These are phyloP conservation scores for Rhamnella rubrinervis DNA, from an alignment of 331 rosid species.

Conservation along the genomic window DNA sequence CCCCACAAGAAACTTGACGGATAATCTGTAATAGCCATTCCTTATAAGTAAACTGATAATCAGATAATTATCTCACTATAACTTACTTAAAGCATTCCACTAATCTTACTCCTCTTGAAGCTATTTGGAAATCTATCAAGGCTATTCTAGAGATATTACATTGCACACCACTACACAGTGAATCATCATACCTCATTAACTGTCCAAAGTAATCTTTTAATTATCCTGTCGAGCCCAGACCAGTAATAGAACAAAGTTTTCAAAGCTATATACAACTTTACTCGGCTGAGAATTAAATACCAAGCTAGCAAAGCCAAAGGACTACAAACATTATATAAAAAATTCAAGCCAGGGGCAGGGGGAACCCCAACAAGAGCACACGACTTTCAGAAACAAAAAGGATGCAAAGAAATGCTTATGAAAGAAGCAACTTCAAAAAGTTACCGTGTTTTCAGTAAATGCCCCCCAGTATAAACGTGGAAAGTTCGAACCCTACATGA, in stretches of 20 bases:
- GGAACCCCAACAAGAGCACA: neutral
- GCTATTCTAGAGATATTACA: neutral
- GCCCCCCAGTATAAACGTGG: slow-evolving; percentile 93
- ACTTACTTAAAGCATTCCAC: neutral
- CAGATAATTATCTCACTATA: neutral
- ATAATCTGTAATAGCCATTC: slow-evolving; percentile 47
- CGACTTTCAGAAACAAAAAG: neutral
- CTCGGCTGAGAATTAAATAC: neutral
- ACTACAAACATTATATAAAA: neutral
- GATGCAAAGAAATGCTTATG: neutral
- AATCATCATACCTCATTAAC: no score
- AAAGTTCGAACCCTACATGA: slow-evolving; percentile 76
- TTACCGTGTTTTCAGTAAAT: slow-evolving; percentile 65
- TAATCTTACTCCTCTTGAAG: neutral
- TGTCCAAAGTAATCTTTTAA: no score
- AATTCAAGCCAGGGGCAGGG: neutral
- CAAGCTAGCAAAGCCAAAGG: neutral
- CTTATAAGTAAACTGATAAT: neutral
- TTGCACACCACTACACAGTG: neutral
- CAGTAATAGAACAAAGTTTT: neutral
- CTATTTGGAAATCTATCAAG: neutral
- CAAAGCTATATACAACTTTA: neutral
- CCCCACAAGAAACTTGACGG: slow-evolving; percentile 89
- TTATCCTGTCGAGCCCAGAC: no score
- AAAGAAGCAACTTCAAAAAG: neutral